Evolutionary conservation across 2,329 filamentous ascomycete genomes (phyloP), one percentile per base, ranked within the genome.

Genomic region (Akanthomyces lecanii): DNA sequence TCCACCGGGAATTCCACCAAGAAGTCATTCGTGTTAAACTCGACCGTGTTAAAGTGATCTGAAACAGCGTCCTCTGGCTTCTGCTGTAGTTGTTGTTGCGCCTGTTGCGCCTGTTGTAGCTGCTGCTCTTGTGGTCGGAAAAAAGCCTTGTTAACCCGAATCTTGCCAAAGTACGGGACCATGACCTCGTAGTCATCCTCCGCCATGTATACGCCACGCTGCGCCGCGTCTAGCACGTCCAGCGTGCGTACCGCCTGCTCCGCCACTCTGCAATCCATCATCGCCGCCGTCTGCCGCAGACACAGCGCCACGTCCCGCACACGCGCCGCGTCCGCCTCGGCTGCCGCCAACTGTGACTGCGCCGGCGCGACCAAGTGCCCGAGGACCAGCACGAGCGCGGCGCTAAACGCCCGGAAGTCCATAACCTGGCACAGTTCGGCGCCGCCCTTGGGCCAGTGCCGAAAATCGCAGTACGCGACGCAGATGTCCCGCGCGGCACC

Each of bases 341-440:
- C 23, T 11, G 36, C 33, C 18, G 12, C 25, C 14, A 25, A 11
- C 38, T 18, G 36, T 66, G 53, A 12, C 23, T 62, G 2, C 73
- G 66, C 65, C 28, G 69, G 66, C 8, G 72, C 74, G 48, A 79
- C 69, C 16, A 81, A 66, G 59, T 80, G 61, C 1, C 61, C 76
- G 40, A 81, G 69, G 3, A 78, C 67, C 5, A 83, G 66, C 1
- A 81, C 70, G 66, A 81, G 74, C 16, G 78, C 75, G 4, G 76
- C 75, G 1, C 73, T 80, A 65, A 82, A 82, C 2, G 74, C 75
- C 58, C 78, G 71, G 56, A 82, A 82, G 64, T 83, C 80, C 53
- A 78, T 71, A 42, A 81, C 65, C 51, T 81, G 80, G 69, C 79
- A 81, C 11, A 77, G 68, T 56, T 65, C 10, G 62, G 38, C 21